Base-by-base conservation (phyloP, 2,329 filamentous ascomycete genomes). In the Cercospora canescens region DNA sequence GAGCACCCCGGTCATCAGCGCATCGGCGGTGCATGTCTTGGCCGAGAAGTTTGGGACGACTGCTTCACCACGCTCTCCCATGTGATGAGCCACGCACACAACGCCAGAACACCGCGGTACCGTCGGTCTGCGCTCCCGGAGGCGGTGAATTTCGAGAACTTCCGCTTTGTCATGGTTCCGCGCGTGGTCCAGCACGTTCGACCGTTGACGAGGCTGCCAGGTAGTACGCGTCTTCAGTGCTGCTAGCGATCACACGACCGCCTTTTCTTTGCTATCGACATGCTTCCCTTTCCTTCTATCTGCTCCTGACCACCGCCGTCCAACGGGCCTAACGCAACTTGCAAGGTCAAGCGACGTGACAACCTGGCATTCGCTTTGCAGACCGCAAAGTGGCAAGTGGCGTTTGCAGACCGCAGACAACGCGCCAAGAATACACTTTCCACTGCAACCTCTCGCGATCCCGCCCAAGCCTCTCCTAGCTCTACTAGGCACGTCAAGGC, bases 191-290 rank as follows among this genome's bases (percentile, higher is more conserved):
- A 48, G 18, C 21, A 45, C 24, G 24, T 60, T 60, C 57, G 57
- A 45, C 9, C 37, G 57, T 45, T 30, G 35, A 41, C n/a, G 50
- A 60, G 57, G 37, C 57, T 60, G 26, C 56, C 57, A 60, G 57
- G 57, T 48, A 60, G 57, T 60, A 60, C 57, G 57, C 57, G 57
- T 60, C 34, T 59, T 21, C 57, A 34, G 30, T 32, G 57, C 35
- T 30, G 57, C 37, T 11, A 48, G 37, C 37, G 35, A 35, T 21
- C 52, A 48, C 34, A 45, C 39, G 35, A 30, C 37, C 28, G 24
- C n/a, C n/a, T 30, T 41, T 34, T 48, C 26, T 45, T 34, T 41
- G 14, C 35, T 41, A 41, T 32, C 14, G 16, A 41, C 37, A 12
- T 48, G 34, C 55, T 37, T 35, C 34, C 26, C 55, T n/a, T n/a